Percentiles rank a stretch among this genome's conserved stretches.
Evolutionary conservation across 257 asterid species (phyloP).

Genomic region (Handroanthus guayacan): DNA sequence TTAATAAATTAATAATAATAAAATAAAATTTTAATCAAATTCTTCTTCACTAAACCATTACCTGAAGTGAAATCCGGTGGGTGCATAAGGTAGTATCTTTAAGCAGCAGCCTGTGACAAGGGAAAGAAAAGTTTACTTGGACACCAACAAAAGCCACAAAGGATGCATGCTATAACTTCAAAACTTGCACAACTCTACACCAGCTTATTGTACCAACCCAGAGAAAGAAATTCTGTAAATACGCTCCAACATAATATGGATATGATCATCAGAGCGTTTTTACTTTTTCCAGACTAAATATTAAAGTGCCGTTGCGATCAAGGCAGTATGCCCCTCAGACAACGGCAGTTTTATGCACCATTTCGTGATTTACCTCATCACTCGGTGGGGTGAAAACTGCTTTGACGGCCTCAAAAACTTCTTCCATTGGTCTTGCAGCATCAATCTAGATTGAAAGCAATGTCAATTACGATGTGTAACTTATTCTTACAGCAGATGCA

Average conservation of each 20-base stretch:
- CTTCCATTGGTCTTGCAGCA: slow-evolving; percentile 71
- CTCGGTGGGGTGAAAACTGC: slow-evolving; percentile 56
- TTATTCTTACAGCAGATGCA: background rate
- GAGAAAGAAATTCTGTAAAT: background rate
- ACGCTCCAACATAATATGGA: background rate
- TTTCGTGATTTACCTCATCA: slow-evolving; percentile 50
- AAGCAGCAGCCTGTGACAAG: slow-evolving; percentile 55
- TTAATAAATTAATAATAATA: no score
- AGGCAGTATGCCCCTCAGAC: no score
- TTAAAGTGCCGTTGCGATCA: no score
- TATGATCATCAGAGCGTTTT: background rate
- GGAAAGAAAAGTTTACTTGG: background rate
- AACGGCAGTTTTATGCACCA: no score
- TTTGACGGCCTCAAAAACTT: slow-evolving; percentile 84
- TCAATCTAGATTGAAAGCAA: slow-evolving; percentile 59
- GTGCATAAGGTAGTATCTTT: slow-evolving; percentile 32
- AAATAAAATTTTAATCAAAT: no score
- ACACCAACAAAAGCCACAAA: background rate
- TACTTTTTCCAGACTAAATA: no score
- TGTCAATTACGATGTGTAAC: slow-evolving; percentile 4
- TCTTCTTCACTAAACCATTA: slow-evolving; percentile 13
- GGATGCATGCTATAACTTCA: background rate
- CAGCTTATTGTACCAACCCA: background rate
- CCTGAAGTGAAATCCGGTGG: slow-evolving; percentile 37
- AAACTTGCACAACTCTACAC: background rate